A percentile compares a stretch with the other conserved stretches of the same genome.
These are phyloP conservation scores for Plasmodium chabaudi DNA, from an alignment of 169 alveolate genomes.

Conservation along the genomic window DNA sequence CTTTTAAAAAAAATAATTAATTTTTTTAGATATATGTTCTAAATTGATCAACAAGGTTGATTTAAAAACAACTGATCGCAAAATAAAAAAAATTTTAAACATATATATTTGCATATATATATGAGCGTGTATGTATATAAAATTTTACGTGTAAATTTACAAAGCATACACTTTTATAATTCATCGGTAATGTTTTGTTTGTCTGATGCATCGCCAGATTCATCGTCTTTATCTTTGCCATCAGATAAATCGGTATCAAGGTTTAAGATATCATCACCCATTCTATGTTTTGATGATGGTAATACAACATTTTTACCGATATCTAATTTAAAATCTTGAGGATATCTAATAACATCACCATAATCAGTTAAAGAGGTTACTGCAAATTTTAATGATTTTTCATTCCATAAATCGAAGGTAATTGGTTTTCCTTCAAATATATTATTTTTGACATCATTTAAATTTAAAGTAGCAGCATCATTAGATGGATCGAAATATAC, in stretches of 20 bases:
- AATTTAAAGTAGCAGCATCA: constrained; percentile 72
- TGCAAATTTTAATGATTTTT: constrained; percentile 80
- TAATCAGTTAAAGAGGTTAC: constrained; percentile 83
- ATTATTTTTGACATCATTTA: constrained; percentile 76
- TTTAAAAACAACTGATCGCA: too few relatives aligned
- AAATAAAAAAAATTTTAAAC: too few relatives aligned
- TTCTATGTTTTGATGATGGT: constrained; percentile 15
- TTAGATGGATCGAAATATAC: constrained; percentile 81
- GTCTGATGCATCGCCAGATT: neutral
- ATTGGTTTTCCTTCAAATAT: constrained; percentile 78
- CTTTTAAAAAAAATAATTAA: too few relatives aligned
- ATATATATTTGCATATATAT: too few relatives aligned
- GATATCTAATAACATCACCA: constrained; percentile 82
- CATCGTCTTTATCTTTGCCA: constrained; percentile 20
- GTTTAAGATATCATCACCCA: constrained; percentile 27
- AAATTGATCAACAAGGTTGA: too few relatives aligned
- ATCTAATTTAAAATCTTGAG: constrained; percentile 82
- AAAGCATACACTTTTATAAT: neutral
- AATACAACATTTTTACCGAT: constrained; percentile 71
- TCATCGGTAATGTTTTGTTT: constrained; percentile 31
- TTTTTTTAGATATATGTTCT: too few relatives aligned
- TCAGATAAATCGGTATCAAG: constrained; percentile 13
- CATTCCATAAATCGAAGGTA: constrained; percentile 81
- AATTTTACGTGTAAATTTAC: neutral
- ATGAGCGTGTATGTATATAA: too few relatives aligned